phyloP scores from a whole-genome alignment of 768 basidiomycete genomes.

The Pleurotus sapidus region DNA sequence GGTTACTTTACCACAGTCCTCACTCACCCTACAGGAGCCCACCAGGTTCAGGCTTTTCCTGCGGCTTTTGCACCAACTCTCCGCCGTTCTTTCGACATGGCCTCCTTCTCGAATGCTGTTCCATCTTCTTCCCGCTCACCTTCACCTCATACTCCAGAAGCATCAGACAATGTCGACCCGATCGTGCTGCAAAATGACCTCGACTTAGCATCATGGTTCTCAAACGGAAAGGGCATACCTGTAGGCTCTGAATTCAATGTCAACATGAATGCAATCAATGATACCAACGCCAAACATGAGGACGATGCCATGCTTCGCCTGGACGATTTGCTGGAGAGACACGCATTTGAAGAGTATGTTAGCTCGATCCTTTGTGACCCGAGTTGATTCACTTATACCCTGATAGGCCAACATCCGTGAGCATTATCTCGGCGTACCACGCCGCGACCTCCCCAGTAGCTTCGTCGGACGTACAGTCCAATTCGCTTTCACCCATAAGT shows the following conservation, averaged over 20 bases:
- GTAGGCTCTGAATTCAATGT: not conserved
- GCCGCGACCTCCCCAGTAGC: conserved; percentile 25
- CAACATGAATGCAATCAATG: conserved; percentile 16
- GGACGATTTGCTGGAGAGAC: conserved; percentile 71
- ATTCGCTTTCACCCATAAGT: conserved; percentile 10
- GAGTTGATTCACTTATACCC: too few species aligned
- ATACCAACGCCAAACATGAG: conserved; percentile 44
- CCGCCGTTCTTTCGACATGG: conserved; percentile 35
- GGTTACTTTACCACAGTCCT: not conserved
- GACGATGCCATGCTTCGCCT: conserved; percentile 59
- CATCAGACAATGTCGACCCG: conserved; percentile 50
- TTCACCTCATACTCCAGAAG: conserved; percentile 69
- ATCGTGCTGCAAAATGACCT: conserved; percentile 46
- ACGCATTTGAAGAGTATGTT: conserved; percentile 74
- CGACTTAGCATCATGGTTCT: conserved; percentile 60
- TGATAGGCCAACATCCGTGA: conserved; percentile 22
- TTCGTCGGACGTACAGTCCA: too few species aligned
- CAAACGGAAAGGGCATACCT: conserved; percentile 12
- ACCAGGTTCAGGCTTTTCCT: not conserved
- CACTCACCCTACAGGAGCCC: not conserved
- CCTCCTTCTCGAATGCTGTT: conserved; percentile 54
- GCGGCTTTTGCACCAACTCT: not conserved
- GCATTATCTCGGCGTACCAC: conserved; percentile 26
- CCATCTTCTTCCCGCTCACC: conserved; percentile 61
- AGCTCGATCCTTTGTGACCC: not conserved